A percentile compares a stretch with the other conserved stretches of the same genome.
Conservation (phyloP, 768 basidiomycete genomes). For the Nidularia pulvinata region DNA sequence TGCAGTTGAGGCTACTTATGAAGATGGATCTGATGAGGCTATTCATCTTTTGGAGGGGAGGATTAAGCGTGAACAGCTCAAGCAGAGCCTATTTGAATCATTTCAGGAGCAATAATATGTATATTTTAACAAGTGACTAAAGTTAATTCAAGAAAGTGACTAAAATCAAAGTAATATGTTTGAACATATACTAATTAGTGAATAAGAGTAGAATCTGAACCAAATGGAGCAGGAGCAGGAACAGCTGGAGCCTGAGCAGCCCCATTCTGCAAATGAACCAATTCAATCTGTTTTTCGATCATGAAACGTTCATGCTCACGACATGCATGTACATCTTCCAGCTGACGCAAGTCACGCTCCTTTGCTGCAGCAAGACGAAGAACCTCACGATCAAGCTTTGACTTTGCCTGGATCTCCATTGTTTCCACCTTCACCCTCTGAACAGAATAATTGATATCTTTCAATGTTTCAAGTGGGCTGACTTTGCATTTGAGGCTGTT, state of each 20-base stretch:
- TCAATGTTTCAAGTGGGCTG: too few species aligned
- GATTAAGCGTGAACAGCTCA: slow-evolving; percentile 15
- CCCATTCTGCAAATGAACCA: slow-evolving; percentile 3
- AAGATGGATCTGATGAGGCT: slow-evolving; percentile 4
- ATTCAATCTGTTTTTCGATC: slow-evolving; percentile 3
- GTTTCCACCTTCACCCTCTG: neutral
- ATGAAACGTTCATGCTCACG: neutral
- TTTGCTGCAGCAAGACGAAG: neutral
- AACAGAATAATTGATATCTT: too few species aligned
- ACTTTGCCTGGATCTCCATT: slow-evolving; percentile 2
- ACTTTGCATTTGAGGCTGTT: too few species aligned
- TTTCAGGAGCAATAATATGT: slow-evolving; percentile 5
- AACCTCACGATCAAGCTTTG: neutral
- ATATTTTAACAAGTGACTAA: slow-evolving; percentile 1
- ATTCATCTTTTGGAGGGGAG: slow-evolving; percentile 11
- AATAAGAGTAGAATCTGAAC: neutral
- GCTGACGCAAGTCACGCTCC: neutral
- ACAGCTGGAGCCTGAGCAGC: neutral
- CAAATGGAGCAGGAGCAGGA: neutral
- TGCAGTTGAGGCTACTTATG: neutral
- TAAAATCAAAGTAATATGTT: neutral
- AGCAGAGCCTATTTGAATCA: slow-evolving; percentile 6
- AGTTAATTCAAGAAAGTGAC: neutral
- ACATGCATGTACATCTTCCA: slow-evolving; percentile 1
- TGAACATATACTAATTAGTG: neutral